Conservation (phyloP, 2,329 filamentous ascomycete genomes). For the Scedosporium aurantiacum region DNA sequence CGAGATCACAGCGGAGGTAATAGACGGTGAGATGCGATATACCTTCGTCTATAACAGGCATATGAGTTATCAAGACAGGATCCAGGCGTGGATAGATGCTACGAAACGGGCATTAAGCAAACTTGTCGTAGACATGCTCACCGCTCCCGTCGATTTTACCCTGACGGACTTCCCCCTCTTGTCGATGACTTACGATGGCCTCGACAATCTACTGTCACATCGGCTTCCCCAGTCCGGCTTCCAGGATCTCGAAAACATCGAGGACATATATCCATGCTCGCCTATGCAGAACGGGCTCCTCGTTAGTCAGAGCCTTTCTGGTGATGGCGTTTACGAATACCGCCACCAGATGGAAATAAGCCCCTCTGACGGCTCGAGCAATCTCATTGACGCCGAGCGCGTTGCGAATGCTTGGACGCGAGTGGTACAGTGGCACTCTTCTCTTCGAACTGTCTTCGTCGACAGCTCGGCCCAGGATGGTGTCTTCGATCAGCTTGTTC, state of each 20-base stretch:
- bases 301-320: slow-evolving; percentile 17
- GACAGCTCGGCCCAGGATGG: slow-evolving; percentile 8
- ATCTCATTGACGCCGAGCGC: slow-evolving; percentile 1
- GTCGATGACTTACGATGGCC: slow-evolving; percentile 17
- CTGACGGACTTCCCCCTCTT: slow-evolving; percentile 23
- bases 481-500: slow-evolving; percentile 13
- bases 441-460: slow-evolving; percentile 15
- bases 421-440: slow-evolving; percentile 13
- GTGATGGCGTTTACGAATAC: no score
- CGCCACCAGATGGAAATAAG: no score
- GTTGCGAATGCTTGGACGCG: slow-evolving; percentile 12
- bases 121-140: slow-evolving; percentile 10
- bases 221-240: slow-evolving; percentile 13
- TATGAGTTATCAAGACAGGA: no score
- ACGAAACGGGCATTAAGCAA: no score
- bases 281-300: slow-evolving; percentile 26
- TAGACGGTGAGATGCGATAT: no score
- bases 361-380: neutral
- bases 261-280: slow-evolving; percentile 26
- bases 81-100: no score
- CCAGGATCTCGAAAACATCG: slow-evolving; percentile 12
- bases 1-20: no score
- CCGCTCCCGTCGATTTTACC: slow-evolving; percentile 13
- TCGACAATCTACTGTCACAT: slow-evolving; percentile 14
- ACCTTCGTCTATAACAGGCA: no score